Base-by-base conservation (phyloP, 164 flowering plant species). In the Litsea cubeba region DNA sequence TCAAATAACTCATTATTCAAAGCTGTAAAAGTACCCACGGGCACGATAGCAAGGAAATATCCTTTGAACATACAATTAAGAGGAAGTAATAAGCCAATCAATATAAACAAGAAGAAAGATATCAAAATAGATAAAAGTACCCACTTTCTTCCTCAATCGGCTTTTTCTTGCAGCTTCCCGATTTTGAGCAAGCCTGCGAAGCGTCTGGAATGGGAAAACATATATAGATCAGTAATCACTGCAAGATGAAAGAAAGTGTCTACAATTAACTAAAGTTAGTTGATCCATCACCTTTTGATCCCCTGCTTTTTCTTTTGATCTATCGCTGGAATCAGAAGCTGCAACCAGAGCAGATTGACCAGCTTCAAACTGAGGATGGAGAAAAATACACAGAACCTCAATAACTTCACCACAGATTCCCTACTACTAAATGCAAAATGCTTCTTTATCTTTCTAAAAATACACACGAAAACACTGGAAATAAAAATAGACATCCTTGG, bases 111-210 rank as follows among this genome's bases (percentile, higher is more conserved):
- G 62, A 54, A 50, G 15, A 23, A 14, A 70, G 46, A 70, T 30
- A 24, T 70, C 30, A 24, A 72, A 62, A 73, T 24, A 73, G 73
- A 83, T 23, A 22, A 23, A 50, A 60, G 22, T 46, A 49, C 68
- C 26, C 79, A 91, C 99, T 72, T 95, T 95, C 80, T 95, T 95
- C 80, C 99, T 81, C 77, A 95, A 73, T 60, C 99, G 87, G 78
- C 99, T 95, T 86, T 95, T 95, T 78, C 99, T 85, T 30, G 99
- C 99, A 79, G 99, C 99, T 86, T 95, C 99, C 75, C 99, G 97
- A 88, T 95, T 95, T 84, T 95, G 99, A 77, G 99, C 97, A 80
- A 95, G 96, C 80, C 99, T 82, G 23, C 97, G 92, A 72, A 90
- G 83, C 40, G 95, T 89, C 99, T 95, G 89, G 77, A 80, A 73